These are phyloP conservation scores for Candida corydali DNA, from an alignment of 805 yeast species.

Conservation along the genomic window DNA sequence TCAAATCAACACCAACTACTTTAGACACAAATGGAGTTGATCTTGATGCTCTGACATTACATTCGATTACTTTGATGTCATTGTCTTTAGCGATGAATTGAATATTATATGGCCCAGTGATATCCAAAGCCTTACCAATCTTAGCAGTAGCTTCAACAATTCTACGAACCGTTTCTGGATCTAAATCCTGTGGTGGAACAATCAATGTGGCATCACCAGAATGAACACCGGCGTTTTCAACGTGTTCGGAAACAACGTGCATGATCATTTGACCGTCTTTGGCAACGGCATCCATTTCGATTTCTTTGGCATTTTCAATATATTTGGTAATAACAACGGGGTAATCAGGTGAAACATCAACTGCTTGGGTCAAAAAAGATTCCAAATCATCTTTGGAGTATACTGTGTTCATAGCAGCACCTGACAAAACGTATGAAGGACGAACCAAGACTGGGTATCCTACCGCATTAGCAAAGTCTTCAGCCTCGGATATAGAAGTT, in stretches of 20 bases:
- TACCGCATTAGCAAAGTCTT: conserved; percentile 83
- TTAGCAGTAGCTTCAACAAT: conserved; percentile 95
- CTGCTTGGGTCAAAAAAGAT: conserved; percentile 87
- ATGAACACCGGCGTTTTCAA: conserved; percentile 98
- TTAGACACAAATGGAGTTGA: conserved; percentile 98
- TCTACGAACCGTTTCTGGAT: conserved; percentile 84
- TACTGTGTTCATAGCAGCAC: conserved; percentile 99
- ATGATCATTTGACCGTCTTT: conserved; percentile 88
- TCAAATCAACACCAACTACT: conserved; percentile 93
- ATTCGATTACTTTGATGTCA: conserved; percentile 95
- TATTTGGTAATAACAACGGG: conserved; percentile 97
- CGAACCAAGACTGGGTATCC: conserved; percentile 94
- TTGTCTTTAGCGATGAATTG: conserved; percentile 95
- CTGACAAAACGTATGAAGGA: conserved; percentile 95
- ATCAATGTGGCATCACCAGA: conserved; percentile 98
- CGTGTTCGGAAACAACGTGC: conserved; percentile 98
- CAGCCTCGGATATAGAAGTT: conserved; percentile 90
- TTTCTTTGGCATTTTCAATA: conserved; percentile 95
- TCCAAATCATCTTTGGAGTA: conserved; percentile 86
- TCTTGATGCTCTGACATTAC: conserved; percentile 99
- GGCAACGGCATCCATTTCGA: conserved; percentile 99
- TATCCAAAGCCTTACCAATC: conserved; percentile 90
- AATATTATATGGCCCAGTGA: conserved; percentile 96
- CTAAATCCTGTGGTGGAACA: conserved; percentile 95
- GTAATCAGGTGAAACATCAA: conserved; percentile 94